Base-by-base conservation (phyloP, 768 basidiomycete species). In the Mycena metata region DNA sequence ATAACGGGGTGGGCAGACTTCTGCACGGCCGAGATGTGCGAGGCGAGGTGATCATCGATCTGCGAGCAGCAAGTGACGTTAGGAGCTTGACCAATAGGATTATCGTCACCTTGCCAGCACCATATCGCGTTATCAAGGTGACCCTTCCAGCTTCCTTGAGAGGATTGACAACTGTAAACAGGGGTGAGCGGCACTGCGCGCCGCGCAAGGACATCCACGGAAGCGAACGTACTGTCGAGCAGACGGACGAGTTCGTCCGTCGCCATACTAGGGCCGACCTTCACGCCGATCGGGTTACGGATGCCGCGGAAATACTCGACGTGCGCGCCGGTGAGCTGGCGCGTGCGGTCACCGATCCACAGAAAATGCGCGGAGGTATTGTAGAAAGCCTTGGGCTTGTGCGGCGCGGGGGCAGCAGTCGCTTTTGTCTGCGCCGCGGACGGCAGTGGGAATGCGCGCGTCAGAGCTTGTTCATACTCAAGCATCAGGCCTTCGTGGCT, bases 321-420 rank as follows among this genome's bases (percentile, higher is more conserved):
- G 77, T 99, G 98, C 5, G 96, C 98, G 9, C 96, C 96, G 51
- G 89, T 88, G 0, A 99, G 83, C 79, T 97, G 95, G 45, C 97
- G 84, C 6, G 97, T 99, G 58, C 97, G 89, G 80, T 99, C 98
- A 0, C 97, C 97, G 60, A 99, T 94, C 97, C 97, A 99, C 56
- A 98, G 79, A 80, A 98, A 97, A 78, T 96, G 96, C 10, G 95
- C 94, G 3, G 95, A 94, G 17, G 94, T 93, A 76, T 98, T 97
- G 81, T 97, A 98, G 77, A 86, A 87, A 42, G 85, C 89, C 49
- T 79, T 83, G 9, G 65, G 30, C n/a, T 60, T 58, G 5, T 9
- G 9, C 39, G 13, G 17, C 3, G 41, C 30, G 17, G 21, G 19
- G 16, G 11, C 13, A 26, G 67, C 21, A n/a, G 70, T 58, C 12